Evolutionary conservation across 768 basidiomycete species (phyloP).

Genomic region (Tylopilus felleus): DNA sequence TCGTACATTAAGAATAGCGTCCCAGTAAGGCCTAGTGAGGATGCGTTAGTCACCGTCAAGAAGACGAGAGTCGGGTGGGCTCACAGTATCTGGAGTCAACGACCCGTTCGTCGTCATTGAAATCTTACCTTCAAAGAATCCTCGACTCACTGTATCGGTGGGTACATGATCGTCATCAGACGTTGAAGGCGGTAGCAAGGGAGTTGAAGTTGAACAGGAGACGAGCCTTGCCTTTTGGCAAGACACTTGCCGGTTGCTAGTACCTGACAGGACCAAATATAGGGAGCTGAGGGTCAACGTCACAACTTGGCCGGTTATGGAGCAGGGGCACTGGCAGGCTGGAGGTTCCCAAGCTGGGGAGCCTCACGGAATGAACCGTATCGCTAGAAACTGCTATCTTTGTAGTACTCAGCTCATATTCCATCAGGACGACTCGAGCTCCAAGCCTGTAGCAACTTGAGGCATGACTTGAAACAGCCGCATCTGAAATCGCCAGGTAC

Average conservation of each 20-base stretch:
- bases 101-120: neutral
- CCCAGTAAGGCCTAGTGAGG: conserved; percentile 17
- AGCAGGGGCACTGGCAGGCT: too few species aligned
- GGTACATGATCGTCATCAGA: conserved; percentile 7
- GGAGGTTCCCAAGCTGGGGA: too few species aligned
- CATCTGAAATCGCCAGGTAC: too few species aligned
- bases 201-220: neutral
- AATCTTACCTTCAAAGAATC: neutral
- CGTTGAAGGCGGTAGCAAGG: neutral
- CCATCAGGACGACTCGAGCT: too few species aligned
- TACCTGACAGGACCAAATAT: neutral
- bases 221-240: neutral
- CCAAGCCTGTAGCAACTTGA: too few species aligned
- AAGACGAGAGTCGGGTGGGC: neutral
- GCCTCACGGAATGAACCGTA: too few species aligned
- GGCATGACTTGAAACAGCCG: too few species aligned
- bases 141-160: conserved; percentile 18
- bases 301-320: too few species aligned
- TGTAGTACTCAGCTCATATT: too few species aligned
- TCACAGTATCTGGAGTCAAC: conserved; percentile 16
- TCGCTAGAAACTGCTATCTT: too few species aligned
- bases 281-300: neutral
- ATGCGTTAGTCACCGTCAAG: neutral
- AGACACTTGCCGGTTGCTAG: too few species aligned
- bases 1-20: conserved; percentile 20